Conservation (phyloP, 1,284 basidiomycete genomes). For the Prillingera fragicola region DNA sequence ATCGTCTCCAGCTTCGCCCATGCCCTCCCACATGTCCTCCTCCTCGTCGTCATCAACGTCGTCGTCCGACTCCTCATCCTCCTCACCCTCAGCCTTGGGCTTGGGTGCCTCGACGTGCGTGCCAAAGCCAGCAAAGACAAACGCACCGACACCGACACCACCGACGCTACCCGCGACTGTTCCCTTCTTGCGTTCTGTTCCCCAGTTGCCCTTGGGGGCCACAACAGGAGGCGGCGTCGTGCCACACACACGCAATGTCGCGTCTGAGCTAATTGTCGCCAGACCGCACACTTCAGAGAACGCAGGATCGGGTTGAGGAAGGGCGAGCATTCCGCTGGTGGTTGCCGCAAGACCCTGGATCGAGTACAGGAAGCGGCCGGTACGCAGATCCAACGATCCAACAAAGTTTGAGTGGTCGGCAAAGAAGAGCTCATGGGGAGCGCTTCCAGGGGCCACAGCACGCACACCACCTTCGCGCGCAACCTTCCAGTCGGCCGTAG, state of each 20-base stretch:
- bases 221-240: slow-evolving; percentile 56
- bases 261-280: slow-evolving; percentile 40
- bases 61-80: slow-evolving; percentile 28
- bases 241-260: slow-evolving; percentile 62
- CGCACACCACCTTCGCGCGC: slow-evolving; percentile 59
- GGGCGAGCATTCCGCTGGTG: slow-evolving; percentile 32
- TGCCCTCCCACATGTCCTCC: slow-evolving; percentile 29
- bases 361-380: slow-evolving; percentile 62
- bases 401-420: slow-evolving; percentile 66
- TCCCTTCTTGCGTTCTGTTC: slow-evolving; percentile 56
- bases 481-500: slow-evolving; percentile 48
- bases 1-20: slow-evolving; percentile 26
- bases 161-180: slow-evolving; percentile 63
- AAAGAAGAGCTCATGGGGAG: slow-evolving; percentile 60
- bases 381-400: slow-evolving; percentile 67
- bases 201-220: slow-evolving; percentile 55
- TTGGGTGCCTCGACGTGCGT: slow-evolving; percentile 31
- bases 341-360: slow-evolving; percentile 52
- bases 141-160: slow-evolving; percentile 54
- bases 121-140: slow-evolving; percentile 54
- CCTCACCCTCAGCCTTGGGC: slow-evolving; percentile 21
- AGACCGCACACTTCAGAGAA: slow-evolving; percentile 22
- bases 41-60: slow-evolving; percentile 28
- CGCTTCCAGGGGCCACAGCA: slow-evolving; percentile 51
- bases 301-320: slow-evolving; percentile 16